These are phyloP conservation scores for Pseudocercospora fuligena DNA, from an alignment of 2,329 filamentous ascomycete genomes.

Conservation along the genomic window DNA sequence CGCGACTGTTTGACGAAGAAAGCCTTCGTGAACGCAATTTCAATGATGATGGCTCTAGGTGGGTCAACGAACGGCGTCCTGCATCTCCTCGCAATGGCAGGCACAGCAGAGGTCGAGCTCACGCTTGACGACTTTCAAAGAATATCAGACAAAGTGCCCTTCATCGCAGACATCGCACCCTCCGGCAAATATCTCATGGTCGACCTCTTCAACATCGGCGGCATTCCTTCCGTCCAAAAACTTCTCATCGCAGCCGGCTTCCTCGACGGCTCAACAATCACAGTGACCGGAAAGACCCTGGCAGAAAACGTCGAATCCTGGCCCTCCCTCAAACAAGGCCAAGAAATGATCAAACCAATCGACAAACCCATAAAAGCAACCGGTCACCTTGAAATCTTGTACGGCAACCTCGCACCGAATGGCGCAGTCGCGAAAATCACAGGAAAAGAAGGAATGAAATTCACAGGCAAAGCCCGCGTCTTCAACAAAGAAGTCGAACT, in stretches of 20 bases:
- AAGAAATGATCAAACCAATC: constrained; percentile 81
- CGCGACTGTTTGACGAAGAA: constrained; percentile 78
- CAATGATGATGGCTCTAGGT: constrained; percentile 90
- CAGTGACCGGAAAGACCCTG: constrained; percentile 82
- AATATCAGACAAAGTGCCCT: constrained; percentile 80
- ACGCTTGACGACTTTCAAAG: constrained; percentile 82
- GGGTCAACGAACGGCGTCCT: constrained; percentile 88
- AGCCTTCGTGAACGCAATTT: constrained; percentile 85
- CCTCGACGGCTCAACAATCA: constrained; percentile 77
- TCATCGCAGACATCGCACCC: constrained; percentile 83
- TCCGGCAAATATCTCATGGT: constrained; percentile 86
- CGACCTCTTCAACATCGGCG: constrained; percentile 83
- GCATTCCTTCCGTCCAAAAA: constrained; percentile 84
- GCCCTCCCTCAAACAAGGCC: constrained; percentile 75
- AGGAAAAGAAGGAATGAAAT: constrained; percentile 85
- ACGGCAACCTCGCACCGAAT: constrained; percentile 84
- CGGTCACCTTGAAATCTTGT: constrained; percentile 86
- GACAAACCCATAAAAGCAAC: constrained; percentile 82
- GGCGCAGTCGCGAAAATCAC: constrained; percentile 96
- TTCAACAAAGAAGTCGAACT: constrained; percentile 86
- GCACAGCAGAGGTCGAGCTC: constrained; percentile 76
- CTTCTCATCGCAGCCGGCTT: constrained; percentile 76
- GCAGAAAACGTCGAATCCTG: constrained; percentile 78
- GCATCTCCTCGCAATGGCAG: constrained; percentile 89
- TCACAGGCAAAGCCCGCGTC: constrained; percentile 79